Conservation (phyloP, 805 yeast species). For the Ogataea pini region DNA sequence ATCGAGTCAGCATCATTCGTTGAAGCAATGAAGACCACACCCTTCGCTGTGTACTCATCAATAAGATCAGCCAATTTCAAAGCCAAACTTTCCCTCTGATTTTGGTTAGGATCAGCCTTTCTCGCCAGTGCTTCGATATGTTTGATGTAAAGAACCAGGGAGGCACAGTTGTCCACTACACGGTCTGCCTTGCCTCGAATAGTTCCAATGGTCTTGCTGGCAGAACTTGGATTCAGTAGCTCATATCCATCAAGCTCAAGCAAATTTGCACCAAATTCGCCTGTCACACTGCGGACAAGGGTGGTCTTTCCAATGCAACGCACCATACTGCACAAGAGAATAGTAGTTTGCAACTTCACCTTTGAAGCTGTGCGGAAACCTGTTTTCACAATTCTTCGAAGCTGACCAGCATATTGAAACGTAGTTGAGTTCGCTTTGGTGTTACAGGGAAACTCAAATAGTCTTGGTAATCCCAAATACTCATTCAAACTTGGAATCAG, state of each 20-base stretch:
- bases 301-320: constrained; percentile 81
- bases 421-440: constrained; percentile 18
- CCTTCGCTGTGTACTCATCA: constrained; percentile 49
- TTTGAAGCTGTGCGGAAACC: constrained; percentile 37
- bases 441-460: constrained; percentile 19
- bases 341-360: constrained; percentile 54
- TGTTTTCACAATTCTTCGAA: constrained; percentile 58
- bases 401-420: constrained; percentile 50
- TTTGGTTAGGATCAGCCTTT: constrained; percentile 58
- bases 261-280: constrained; percentile 63
- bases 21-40: constrained; percentile 64
- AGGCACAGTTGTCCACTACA: constrained; percentile 44
- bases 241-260: constrained; percentile 72
- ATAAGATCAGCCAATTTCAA: constrained; percentile 60
- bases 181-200: constrained; percentile 76
- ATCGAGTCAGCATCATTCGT: constrained; percentile 67
- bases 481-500: constrained; percentile 8
- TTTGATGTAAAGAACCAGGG: constrained; percentile 56
- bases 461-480: constrained; percentile 16
- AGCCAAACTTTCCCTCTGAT: constrained; percentile 43
- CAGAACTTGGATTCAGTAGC: constrained; percentile 66
- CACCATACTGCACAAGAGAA: constrained; percentile 66
- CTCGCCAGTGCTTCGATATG: constrained; percentile 79
- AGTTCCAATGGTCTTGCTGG: constrained; percentile 74
- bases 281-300: constrained; percentile 54